Evolutionary conservation across 345 rosid species (phyloP).

Genomic region (Pistacia integerrima): DNA sequence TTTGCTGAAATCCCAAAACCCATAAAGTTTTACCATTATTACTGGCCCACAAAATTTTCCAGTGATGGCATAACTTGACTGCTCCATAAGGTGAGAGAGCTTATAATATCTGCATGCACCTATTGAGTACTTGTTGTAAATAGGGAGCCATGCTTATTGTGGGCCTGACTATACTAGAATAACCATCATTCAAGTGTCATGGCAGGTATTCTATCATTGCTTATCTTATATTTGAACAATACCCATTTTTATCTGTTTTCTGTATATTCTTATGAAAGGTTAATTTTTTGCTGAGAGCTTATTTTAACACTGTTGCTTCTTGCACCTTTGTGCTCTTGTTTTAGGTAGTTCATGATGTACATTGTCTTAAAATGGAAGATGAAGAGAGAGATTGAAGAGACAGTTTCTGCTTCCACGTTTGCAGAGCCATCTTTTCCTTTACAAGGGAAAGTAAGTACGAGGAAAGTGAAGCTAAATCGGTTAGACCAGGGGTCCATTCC

Average conservation of each 20-base stretch:
- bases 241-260: not conserved
- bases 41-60: not conserved
- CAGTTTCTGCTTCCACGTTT: conserved; percentile 34
- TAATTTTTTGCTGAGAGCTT: not conserved
- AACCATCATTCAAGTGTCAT: not conserved
- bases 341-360: conserved; percentile 43
- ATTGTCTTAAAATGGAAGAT: conserved; percentile 46
- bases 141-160: not conserved
- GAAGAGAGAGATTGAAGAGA: conserved; percentile 42
- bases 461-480: conserved; percentile 38
- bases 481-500: conserved; percentile 47
- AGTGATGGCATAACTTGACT: not conserved
- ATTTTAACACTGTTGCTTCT: not conserved
- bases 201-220: not conserved
- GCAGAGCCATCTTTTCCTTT: conserved; percentile 32
- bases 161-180: not conserved
- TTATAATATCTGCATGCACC: not conserved
- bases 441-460: conserved; percentile 26
- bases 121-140: not conserved
- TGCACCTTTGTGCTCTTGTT: conserved; percentile 13
- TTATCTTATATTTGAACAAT: not conserved
- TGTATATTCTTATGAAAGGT: conserved; percentile 6
- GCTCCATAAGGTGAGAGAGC: not conserved
- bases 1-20: not conserved
- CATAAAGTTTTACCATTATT: not conserved